phyloP scores from a whole-genome alignment of 73 alveolate genomes.

The Paraurostyla sp. region DNA sequence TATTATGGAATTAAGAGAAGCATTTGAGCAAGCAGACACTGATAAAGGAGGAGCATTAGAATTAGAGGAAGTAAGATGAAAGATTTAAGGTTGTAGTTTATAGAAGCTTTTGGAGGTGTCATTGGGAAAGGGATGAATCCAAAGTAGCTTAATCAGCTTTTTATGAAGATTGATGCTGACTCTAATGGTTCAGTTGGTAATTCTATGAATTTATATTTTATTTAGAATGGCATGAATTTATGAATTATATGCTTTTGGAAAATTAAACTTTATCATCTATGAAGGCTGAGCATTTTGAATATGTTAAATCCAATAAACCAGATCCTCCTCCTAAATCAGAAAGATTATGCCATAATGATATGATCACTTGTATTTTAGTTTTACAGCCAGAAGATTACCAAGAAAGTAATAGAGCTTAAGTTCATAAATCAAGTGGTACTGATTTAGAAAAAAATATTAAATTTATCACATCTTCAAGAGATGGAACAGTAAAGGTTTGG shows the following conservation, averaged over 20 bases:
- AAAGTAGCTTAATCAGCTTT: slow-evolving; percentile 76
- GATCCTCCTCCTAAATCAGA: slow-evolving; percentile 83
- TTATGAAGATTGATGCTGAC: slow-evolving; percentile 87
- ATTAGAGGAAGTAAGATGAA: slow-evolving; percentile 69
- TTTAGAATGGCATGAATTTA: slow-evolving; percentile 85
- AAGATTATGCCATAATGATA: slow-evolving; percentile 72
- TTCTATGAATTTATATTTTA: too few relatives aligned
- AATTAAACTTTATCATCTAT: slow-evolving; percentile 78
- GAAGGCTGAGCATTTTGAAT: slow-evolving; percentile 84
- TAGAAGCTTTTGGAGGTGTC: slow-evolving; percentile 83
- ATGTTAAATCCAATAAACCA: slow-evolving; percentile 72
- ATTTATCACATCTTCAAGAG: slow-evolving; percentile 71
- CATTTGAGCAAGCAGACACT: slow-evolving; percentile 81
- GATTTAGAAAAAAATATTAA: slow-evolving; percentile 59
- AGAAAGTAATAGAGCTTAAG: slow-evolving; percentile 55
- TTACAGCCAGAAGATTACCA: slow-evolving; percentile 55
- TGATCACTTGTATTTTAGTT: slow-evolving; percentile 77
- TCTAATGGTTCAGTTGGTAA: slow-evolving; percentile 79
- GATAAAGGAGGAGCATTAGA: slow-evolving; percentile 88
- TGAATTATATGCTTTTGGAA: slow-evolving; percentile 85
- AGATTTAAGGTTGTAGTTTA: slow-evolving; percentile 35
- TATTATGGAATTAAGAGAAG: slow-evolving; percentile 81
- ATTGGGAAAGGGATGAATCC: slow-evolving; percentile 77
- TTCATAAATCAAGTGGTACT: not conserved
- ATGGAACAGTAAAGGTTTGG: slow-evolving; percentile 85